Conservation (phyloP, 1,284 basidiomycete genomes). For the Leccinum pachyderme region DNA sequence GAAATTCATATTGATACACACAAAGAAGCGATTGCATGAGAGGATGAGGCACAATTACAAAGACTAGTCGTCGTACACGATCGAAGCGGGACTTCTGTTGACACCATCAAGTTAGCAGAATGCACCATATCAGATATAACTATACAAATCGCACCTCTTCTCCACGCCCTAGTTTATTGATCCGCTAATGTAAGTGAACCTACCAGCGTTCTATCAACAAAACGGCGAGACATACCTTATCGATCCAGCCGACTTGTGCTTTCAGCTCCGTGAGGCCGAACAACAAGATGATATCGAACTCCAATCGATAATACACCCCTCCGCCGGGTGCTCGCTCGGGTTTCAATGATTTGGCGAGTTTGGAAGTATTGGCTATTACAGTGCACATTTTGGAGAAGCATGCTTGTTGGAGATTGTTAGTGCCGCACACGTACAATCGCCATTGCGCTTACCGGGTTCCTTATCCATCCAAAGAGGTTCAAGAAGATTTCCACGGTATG, state of each 20-base stretch:
- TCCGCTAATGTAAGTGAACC: not conserved
- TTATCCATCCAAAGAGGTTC: conserved; percentile 21
- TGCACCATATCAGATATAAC: not conserved
- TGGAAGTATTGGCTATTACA: conserved; percentile 14
- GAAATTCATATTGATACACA: not conserved
- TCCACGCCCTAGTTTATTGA: conserved; percentile 24
- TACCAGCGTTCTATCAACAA: not conserved
- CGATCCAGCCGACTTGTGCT: conserved; percentile 24
- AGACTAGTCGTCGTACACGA: conserved; percentile 34
- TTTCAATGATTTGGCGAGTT: not conserved
- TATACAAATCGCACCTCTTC: conserved; percentile 25
- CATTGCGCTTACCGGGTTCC: conserved; percentile 13
- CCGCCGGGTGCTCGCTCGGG: not conserved
- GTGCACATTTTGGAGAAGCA: conserved; percentile 11
- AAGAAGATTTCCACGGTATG: conserved; percentile 11
- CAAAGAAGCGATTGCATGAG: not conserved
- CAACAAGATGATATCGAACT: conserved; percentile 18
- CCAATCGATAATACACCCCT: conserved; percentile 15
- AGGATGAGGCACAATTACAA: not conserved
- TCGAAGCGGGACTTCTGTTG: conserved; percentile 37
- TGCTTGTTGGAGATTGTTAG: not conserved
- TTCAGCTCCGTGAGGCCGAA: conserved; percentile 29
- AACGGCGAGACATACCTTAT: conserved; percentile 8
- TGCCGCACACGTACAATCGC: too few relatives aligned
- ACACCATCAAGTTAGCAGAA: conserved; percentile 3